Conservation (phyloP, 257 asterid genomes). For the Penstemon eatonii region DNA sequence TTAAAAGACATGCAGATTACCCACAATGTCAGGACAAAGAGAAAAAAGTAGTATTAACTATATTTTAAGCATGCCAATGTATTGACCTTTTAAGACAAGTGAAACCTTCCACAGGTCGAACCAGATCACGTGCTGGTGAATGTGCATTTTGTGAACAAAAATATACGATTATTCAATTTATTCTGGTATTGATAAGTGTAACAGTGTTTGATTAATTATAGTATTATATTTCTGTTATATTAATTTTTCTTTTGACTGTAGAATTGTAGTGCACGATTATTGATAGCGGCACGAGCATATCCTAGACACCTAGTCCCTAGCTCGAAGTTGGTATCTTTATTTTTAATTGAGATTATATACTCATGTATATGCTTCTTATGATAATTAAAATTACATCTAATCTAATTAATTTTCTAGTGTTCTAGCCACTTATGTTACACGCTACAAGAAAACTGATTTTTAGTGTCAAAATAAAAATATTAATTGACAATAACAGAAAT, state of each 20-base stretch:
- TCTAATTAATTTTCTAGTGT: neutral
- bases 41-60: neutral
- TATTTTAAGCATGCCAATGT: constrained; percentile 8
- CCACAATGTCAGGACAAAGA: neutral
- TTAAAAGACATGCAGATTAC: neutral
- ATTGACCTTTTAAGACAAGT: constrained; percentile 20
- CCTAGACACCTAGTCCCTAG: neutral
- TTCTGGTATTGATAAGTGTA: constrained; percentile 1
- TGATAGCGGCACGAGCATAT: constrained; percentile 3
- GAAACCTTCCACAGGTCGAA: constrained; percentile 9
- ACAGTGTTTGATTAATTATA: neutral
- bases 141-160: constrained; percentile 4
- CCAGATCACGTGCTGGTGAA: constrained; percentile 26
- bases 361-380: neutral
- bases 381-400: too few relatives aligned
- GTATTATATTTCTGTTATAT: neutral
- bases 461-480: neutral
- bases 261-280: neutral
- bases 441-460: neutral
- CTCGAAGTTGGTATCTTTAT: neutral
- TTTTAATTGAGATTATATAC: neutral
- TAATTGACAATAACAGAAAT: neutral
- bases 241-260: neutral
- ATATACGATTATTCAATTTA: neutral
- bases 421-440: neutral